phyloP scores from a whole-genome alignment of 2,329 filamentous ascomycete species.

The Metarhizium album region DNA sequence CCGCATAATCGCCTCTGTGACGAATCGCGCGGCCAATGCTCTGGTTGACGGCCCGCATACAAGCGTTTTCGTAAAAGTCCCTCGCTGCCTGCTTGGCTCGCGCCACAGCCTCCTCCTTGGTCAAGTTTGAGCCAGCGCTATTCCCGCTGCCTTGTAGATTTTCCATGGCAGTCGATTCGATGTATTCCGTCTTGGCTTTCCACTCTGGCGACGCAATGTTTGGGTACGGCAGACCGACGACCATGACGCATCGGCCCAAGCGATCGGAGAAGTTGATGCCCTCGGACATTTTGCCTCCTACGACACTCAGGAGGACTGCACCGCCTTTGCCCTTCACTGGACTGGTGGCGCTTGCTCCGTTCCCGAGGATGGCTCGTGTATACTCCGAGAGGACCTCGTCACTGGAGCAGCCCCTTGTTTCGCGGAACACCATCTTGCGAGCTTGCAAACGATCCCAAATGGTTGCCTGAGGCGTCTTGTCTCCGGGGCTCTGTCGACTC shows the following conservation, averaged over 20 bases:
- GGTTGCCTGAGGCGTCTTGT: slow-evolving; percentile 20
- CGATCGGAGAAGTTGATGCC: slow-evolving; percentile 96
- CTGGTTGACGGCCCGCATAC: slow-evolving; percentile 96
- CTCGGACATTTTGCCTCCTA: slow-evolving; percentile 91
- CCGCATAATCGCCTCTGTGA: slow-evolving; percentile 79
- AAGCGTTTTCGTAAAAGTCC: slow-evolving; percentile 87
- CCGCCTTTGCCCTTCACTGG: slow-evolving; percentile 37
- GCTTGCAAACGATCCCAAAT: slow-evolving; percentile 48
- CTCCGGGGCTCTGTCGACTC: slow-evolving; percentile 28
- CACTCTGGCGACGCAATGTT: slow-evolving; percentile 85
- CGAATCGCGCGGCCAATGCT: slow-evolving; percentile 88
- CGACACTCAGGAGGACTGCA: slow-evolving; percentile 76
- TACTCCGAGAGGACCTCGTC: slow-evolving; percentile 70
- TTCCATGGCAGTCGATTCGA: slow-evolving; percentile 49
- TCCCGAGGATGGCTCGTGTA: slow-evolving; percentile 50
- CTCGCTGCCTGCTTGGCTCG: slow-evolving; percentile 48
- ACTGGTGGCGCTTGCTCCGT: background rate
- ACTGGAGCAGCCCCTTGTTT: slow-evolving; percentile 42
- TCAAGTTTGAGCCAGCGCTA: slow-evolving; percentile 6
- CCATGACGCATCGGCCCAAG: slow-evolving; percentile 77
- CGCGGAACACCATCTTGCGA: slow-evolving; percentile 53
- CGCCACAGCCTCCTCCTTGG: slow-evolving; percentile 16
- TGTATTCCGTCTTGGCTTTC: slow-evolving; percentile 83
- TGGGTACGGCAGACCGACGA: slow-evolving; percentile 88
- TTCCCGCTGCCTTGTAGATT: slow-evolving; percentile 18